Base-by-base conservation (phyloP, 2,329 filamentous ascomycete species). In the Dactylellina drechsleri region DNA sequence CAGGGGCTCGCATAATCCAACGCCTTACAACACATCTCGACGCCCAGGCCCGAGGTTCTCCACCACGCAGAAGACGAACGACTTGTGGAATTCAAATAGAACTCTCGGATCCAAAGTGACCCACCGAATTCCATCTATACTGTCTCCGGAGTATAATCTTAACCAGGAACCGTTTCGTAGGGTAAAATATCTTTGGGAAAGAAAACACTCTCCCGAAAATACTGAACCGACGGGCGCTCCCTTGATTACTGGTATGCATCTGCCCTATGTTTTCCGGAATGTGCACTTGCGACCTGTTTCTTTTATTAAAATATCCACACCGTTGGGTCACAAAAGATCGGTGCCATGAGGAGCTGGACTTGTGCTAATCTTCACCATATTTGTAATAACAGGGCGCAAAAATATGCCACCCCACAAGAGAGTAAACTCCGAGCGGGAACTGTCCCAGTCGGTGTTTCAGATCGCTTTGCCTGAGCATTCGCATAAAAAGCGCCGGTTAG, bases 401-500 rank as follows among this genome's bases (percentile, higher is more conserved):
- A 61, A 67, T 62, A 74, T 74, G 70, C 70, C 68, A 61, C 68
- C 62, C 54, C 68, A 61, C 56, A 66, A 66, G 61, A 73, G 41
- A 57, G 50, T 74, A 62, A 61, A 66, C 61, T 67, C 62, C 70
- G 70, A 66, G 57, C 61, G 57, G 62, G 70, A 67, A 28, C 20
- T 67, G 61, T 73, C 61, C 66, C 61, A 73, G 56, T 43, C 56
- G 28, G 40, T 73, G 70, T 74, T 62, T 74, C 70, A 67, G 70
- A 40, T 57, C 2, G 59, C 23, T 26, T 52, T 56, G 13, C 62
- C 49, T 20, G 62, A 57, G 43, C 49, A 57, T 49, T 62, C 62
- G 62, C 70, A 74, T 62, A 74, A 67, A 50, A 74, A 74, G 70
- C 70, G 70, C 57, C 62, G 62, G 26, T 59, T 66, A 43, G 70